Conservation (phyloP, 2,329 filamentous ascomycete species). For the Colletotrichum tofieldiae region DNA sequence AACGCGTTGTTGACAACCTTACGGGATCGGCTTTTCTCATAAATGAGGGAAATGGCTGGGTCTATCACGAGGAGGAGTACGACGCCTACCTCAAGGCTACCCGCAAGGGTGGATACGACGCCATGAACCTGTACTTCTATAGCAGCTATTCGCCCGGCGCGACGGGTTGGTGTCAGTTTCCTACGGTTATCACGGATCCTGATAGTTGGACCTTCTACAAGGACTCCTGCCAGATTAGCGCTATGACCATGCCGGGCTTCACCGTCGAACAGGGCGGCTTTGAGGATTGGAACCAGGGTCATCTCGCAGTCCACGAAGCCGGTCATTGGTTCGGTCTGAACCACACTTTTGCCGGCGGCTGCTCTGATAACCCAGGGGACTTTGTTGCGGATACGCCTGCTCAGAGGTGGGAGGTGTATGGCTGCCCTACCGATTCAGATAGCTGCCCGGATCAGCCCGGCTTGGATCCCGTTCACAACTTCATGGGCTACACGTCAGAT, state of each 20-base stretch:
- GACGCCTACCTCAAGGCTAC: slow-evolving; percentile 29
- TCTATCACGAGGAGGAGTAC: slow-evolving; percentile 31
- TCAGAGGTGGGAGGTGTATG: slow-evolving; percentile 45
- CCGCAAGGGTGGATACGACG: slow-evolving; percentile 57
- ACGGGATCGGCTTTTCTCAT: slow-evolving; percentile 45
- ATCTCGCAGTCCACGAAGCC: slow-evolving; percentile 54
- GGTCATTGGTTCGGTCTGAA: slow-evolving; percentile 63
- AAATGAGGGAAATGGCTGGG: slow-evolving; percentile 46
- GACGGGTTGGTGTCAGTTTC: slow-evolving; percentile 65
- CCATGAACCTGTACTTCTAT: slow-evolving; percentile 65
- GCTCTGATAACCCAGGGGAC: slow-evolving; percentile 51
- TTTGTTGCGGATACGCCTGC: slow-evolving; percentile 57
- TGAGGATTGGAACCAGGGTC: slow-evolving; percentile 45
- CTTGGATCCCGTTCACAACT: slow-evolving; percentile 47
- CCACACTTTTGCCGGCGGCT: slow-evolving; percentile 59
- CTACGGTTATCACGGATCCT: slow-evolving; percentile 42
- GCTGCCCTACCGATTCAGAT: slow-evolving; percentile 43
- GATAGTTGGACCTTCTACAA: slow-evolving; percentile 21
- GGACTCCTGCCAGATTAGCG: slow-evolving; percentile 37
- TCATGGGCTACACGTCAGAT: slow-evolving; percentile 50
- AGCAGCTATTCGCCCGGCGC: slow-evolving; percentile 53
- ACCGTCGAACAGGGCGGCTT: slow-evolving; percentile 32
- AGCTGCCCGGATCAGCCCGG: slow-evolving; percentile 46
- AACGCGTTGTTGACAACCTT: slow-evolving; percentile 46
- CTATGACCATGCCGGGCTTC: slow-evolving; percentile 40